Evolutionary conservation across 345 rosid genomes (phyloP).

Genomic region (Ceriops tagal): DNA sequence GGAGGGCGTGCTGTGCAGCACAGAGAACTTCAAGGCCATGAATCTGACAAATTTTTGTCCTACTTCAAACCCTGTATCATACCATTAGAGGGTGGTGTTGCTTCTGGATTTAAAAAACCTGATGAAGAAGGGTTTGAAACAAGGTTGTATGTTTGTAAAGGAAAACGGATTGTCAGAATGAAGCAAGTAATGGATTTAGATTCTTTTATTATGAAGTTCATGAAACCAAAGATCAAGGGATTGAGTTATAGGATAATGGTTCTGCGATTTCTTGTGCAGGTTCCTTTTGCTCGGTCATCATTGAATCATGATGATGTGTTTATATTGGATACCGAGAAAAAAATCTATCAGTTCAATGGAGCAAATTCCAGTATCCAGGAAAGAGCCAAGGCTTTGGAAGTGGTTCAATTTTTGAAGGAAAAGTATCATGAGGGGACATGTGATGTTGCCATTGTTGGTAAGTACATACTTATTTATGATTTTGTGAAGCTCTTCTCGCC

Average conservation of each 20-base stretch:
- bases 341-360: slow-evolving; percentile 98
- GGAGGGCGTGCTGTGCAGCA: slow-evolving; percentile 99
- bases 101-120: slow-evolving; percentile 77
- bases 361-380: slow-evolving; percentile 97
- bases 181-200: slow-evolving; percentile 62
- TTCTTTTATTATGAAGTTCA: slow-evolving; percentile 3
- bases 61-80: slow-evolving; percentile 95
- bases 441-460: slow-evolving; percentile 86
- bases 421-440: slow-evolving; percentile 79
- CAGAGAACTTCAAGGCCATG: slow-evolving; percentile 97
- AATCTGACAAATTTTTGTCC: slow-evolving; percentile 93
- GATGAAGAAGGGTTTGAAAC: slow-evolving; percentile 93
- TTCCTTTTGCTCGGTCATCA: slow-evolving; percentile 92
- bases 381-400: slow-evolving; percentile 95
- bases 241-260: slow-evolving; percentile 20
- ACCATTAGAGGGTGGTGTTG: slow-evolving; percentile 97
- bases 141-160: slow-evolving; percentile 79
- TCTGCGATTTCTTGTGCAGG: slow-evolving; percentile 45
- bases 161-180: slow-evolving; percentile 84
- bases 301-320: slow-evolving; percentile 98
- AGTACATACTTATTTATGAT: slow-evolving; percentile 23
- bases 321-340: slow-evolving; percentile 73
- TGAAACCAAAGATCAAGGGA: background rate
- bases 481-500: slow-evolving; percentile 1
- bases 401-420: slow-evolving; percentile 87